phyloP scores from a whole-genome alignment of 2,329 filamentous ascomycete species.

The Fusarium torulosum region DNA sequence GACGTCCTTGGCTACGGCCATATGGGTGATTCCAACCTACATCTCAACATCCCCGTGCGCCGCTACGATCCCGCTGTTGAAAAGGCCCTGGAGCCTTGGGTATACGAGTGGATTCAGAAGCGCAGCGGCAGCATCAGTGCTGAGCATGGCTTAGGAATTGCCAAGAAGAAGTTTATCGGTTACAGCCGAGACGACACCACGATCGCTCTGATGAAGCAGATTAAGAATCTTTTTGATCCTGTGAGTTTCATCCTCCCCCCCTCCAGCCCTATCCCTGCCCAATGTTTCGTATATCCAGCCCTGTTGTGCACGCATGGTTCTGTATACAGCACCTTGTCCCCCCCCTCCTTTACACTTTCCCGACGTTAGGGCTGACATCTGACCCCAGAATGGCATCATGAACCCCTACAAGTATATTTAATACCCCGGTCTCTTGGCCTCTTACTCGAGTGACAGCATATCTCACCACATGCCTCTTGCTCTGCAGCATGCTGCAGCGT shows the following conservation, averaged over 20 bases:
- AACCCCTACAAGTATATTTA: constrained; percentile 98
- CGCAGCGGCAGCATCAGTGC: constrained; percentile 94
- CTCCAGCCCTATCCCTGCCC: background rate
- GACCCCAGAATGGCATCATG: constrained; percentile 90
- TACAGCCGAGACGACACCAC: constrained; percentile 92
- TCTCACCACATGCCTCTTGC: constrained; percentile 22
- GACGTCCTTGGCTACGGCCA: constrained; percentile 97
- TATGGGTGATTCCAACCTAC: constrained; percentile 97
- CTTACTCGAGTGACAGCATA: constrained; percentile 32
- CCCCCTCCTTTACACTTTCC: constrained; percentile 8
- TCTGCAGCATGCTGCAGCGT: constrained; percentile 19
- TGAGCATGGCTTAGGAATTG: constrained; percentile 92
- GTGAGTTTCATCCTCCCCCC: constrained; percentile 66
- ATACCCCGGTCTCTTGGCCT: constrained; percentile 24
- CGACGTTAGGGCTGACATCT: constrained; percentile 46
- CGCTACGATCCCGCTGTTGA: constrained; percentile 90
- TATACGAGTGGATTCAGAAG: constrained; percentile 96
- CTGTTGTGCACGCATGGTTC: background rate
- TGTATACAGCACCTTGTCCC: constrained; percentile 1
- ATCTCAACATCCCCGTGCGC: constrained; percentile 88
- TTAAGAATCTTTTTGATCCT: constrained; percentile 94
- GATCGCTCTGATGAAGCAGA: constrained; percentile 91
- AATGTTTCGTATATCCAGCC: constrained; percentile 18
- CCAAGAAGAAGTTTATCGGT: constrained; percentile 95
- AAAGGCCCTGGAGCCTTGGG: constrained; percentile 88